These are phyloP conservation scores for Phaseolus lunatus DNA, from an alignment of 306 rosid species.

Conservation along the genomic window DNA sequence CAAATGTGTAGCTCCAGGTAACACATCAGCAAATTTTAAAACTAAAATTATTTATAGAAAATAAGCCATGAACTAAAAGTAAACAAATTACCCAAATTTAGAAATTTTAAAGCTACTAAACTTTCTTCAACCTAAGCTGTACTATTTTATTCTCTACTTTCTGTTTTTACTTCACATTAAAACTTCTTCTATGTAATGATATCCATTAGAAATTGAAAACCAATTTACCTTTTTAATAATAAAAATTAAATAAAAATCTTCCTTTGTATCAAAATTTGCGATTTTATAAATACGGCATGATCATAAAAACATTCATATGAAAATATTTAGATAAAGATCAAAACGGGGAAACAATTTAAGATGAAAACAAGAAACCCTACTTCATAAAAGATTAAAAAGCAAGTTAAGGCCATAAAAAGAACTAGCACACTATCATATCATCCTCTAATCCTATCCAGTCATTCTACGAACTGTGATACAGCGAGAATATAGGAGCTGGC, in stretches of 20 bases:
- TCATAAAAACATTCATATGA: neutral
- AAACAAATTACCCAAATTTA: too few relatives aligned
- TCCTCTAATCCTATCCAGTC: slow-evolving; percentile 37
- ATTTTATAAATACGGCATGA: neutral
- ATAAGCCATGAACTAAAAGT: too few relatives aligned
- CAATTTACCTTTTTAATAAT: too few relatives aligned
- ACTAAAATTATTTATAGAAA: too few relatives aligned
- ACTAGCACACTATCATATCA: slow-evolving; percentile 15
- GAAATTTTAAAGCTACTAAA: too few relatives aligned
- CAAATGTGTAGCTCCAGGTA: too few relatives aligned
- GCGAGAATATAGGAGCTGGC: slow-evolving; percentile 9
- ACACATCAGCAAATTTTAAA: too few relatives aligned
- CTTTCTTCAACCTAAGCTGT: too few relatives aligned
- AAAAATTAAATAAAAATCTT: neutral
- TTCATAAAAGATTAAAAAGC: neutral
- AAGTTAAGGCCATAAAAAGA: neutral
- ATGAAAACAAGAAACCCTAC: neutral
- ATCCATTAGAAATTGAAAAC: too few relatives aligned
- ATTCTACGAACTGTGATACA: slow-evolving; percentile 37
- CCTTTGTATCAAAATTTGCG: neutral
- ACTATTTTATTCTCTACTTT: too few relatives aligned
- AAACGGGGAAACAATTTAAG: neutral
- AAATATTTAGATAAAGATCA: neutral
- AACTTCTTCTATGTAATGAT: too few relatives aligned
- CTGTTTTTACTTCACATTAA: too few relatives aligned